Evolutionary conservation across 345 rosid species (phyloP), one percentile per base, ranked within the genome.

Genomic region (Gossypium anomalum): DNA sequence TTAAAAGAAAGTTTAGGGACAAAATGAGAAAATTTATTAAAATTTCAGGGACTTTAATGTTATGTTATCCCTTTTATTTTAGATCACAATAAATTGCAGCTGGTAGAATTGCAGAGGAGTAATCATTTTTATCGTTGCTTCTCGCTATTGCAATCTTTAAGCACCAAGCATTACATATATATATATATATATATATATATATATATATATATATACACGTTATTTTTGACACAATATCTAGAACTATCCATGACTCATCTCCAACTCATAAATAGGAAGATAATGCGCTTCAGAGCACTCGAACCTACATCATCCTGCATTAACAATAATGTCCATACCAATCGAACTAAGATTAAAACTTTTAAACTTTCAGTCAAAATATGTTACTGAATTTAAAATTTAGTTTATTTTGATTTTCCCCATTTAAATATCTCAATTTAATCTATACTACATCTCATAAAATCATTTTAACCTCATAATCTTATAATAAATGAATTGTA

Each of bases 211-310:
- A 25, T 25, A 34, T 34, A 34, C 4, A 0, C 4, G 0, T 29
- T 4, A 0, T 27, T 34, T 3, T 34, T 34, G 0, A 34, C 5
- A 34, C 0, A 34, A 34, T 34, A 0, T 1, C 0, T 34, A 34
- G 0, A 34, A 34, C 0, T 34, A 34, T 4, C 0, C 41, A 34
- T 1, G 1, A 6, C 0, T 0, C 0, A 4, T 34, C 1, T 34
- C 1, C 0, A 34, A 34, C 41, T 5, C 0, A 5, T 4, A 4
- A 34, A 34, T 4, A 1, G 1, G 7, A 34, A 7, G 1, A 34
- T 34, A 34, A 34, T 4, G 0, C 7, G 41, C 1, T 5, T 34
- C 0, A 5, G 1, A 6, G 0, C 0, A 5, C 41, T 34, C 0
- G 0, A 34, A 34, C 1, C 7, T 0, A 34, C 0, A 34, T 34